Evolutionary conservation across 225 moss, liverwort and hornwort genomes (phyloP), one percentile per base, ranked within the genome.

Genomic region (Takakia lepidozioides): DNA sequence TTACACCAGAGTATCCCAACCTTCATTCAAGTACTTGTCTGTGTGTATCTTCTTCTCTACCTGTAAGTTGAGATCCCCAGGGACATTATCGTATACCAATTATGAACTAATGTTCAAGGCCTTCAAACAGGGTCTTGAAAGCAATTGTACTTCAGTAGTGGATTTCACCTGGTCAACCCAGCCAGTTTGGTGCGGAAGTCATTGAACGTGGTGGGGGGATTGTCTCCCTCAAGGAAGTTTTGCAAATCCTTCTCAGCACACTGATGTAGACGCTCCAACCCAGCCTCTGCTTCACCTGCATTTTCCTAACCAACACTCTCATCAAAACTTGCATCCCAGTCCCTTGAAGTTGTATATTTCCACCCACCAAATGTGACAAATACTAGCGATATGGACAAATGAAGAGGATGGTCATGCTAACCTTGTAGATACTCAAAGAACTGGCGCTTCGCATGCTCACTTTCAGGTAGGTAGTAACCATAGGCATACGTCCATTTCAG

Each of bases 401-500:
- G n/a, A 38, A 10, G 14, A 37, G 20, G 18, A 53, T 17, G 4
- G 10, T 7, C 15, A 27, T 19, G 61, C 78, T 67, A 44, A 78
- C 93, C 95, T 73, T 95, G 95, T 17, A 84, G 60, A 59, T 95
- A 95, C 54, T 95, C 95, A 49, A 95, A 95, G 66, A 95, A 90
- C 68, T 84, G 86, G 37, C 95, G 69, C 56, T 95, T 95, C 8
- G 86, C 72, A 2, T 75, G 81, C 56, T 93, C 93, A 52, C 64
- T 67, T 49, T 95, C 89, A 41, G 86, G 84, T 48, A 95, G 71
- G 60, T 95, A 95, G 56, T 89, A 95, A 19, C 95, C 95, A 67
- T 89, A 95, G 17, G 95, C 95, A 39, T 95, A 95, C 2, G 95
- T 95, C 95, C 95, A 95, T 49, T 95, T 95, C 59, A 95, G 62